A percentile compares a stretch with the other conserved stretches of the same genome.
These are phyloP conservation scores for Penicillium paradoxum DNA, from an alignment of 495 filamentous ascomycete genomes.

Conservation along the genomic window DNA sequence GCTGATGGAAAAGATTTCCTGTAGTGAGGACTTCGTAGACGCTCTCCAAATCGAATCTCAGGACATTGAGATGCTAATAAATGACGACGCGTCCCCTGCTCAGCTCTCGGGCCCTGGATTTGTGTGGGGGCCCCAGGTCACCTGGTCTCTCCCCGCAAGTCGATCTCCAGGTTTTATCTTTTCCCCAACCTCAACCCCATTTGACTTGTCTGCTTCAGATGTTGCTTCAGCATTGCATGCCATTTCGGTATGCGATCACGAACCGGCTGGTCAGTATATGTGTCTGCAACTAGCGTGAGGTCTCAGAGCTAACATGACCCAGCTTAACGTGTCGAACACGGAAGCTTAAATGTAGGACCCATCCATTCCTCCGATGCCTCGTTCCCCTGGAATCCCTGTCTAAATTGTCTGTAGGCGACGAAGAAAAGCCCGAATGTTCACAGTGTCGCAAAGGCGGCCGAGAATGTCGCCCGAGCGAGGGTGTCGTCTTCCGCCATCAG, in stretches of 20 bases:
- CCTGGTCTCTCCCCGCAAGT: slow-evolving; percentile 24
- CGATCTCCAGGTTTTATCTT: slow-evolving; percentile 22
- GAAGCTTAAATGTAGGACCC: slow-evolving; percentile 54
- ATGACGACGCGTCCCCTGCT: not conserved
- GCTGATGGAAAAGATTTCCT: not conserved
- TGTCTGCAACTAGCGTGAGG: not conserved
- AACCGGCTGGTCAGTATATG: slow-evolving; percentile 14
- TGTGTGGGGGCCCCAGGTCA: slow-evolving; percentile 25
- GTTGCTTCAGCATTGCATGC: slow-evolving; percentile 26
- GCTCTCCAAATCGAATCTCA: not conserved
- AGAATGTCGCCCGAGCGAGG: slow-evolving; percentile 57
- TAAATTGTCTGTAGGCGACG: slow-evolving; percentile 35
- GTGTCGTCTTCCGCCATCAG: slow-evolving; percentile 64
- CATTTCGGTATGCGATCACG: slow-evolving; percentile 46
- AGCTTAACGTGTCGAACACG: slow-evolving; percentile 59
- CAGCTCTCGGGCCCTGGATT: not conserved
- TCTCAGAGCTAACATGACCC: not conserved
- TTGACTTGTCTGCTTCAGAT: slow-evolving; percentile 18
- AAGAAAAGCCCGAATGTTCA: slow-evolving; percentile 53
- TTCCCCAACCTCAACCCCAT: slow-evolving; percentile 1
- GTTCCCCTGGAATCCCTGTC: slow-evolving; percentile 7
- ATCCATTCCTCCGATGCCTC: not conserved
- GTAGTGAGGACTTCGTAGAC: not conserved
- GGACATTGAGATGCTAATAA: not conserved
- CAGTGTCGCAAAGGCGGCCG: slow-evolving; percentile 57